These are phyloP conservation scores for Hypoxylon lienhwacheense DNA, from an alignment of 495 filamentous ascomycete species.

Conservation along the genomic window DNA sequence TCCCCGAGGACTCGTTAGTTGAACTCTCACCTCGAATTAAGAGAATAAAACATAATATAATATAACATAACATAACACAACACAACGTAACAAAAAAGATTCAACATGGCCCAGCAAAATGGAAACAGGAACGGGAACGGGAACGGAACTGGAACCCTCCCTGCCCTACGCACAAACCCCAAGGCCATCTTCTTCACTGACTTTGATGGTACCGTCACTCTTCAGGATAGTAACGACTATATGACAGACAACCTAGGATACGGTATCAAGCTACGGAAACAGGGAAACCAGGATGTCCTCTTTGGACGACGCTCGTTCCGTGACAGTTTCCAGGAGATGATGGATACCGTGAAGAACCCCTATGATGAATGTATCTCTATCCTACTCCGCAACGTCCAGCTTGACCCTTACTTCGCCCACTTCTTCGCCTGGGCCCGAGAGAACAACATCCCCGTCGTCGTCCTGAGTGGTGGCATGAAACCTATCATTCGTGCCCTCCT, in stretches of 20 bases:
- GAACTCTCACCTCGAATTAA: too few relatives aligned
- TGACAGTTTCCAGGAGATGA: slow-evolving; percentile 85
- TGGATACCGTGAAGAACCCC: slow-evolving; percentile 75
- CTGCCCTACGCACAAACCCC: slow-evolving; percentile 64
- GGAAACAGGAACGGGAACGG: slow-evolving; percentile 12
- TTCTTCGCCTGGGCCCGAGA: slow-evolving; percentile 80
- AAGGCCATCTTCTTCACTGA: slow-evolving; percentile 97
- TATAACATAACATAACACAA: neutral
- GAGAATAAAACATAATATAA: too few relatives aligned
- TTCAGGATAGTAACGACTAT: slow-evolving; percentile 91
- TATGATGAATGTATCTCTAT: slow-evolving; percentile 76
- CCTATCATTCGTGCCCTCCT: slow-evolving; percentile 87
- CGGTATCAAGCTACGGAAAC: slow-evolving; percentile 64
- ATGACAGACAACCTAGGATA: slow-evolving; percentile 92
- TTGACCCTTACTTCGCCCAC: slow-evolving; percentile 81
- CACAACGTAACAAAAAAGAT: neutral
- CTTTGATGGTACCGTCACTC: slow-evolving; percentile 94
- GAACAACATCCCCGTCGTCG: slow-evolving; percentile 88
- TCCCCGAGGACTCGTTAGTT: too few relatives aligned
- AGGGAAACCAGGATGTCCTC: slow-evolving; percentile 73
- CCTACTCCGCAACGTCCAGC: slow-evolving; percentile 77
- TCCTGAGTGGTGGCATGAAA: slow-evolving; percentile 87
- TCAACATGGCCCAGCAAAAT: slow-evolving; percentile 23
- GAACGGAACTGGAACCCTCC: slow-evolving; percentile 36
- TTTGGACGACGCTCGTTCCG: slow-evolving; percentile 69